Base-by-base conservation (phyloP, 2,329 filamentous ascomycete genomes). In the Fusarium domesticum region DNA sequence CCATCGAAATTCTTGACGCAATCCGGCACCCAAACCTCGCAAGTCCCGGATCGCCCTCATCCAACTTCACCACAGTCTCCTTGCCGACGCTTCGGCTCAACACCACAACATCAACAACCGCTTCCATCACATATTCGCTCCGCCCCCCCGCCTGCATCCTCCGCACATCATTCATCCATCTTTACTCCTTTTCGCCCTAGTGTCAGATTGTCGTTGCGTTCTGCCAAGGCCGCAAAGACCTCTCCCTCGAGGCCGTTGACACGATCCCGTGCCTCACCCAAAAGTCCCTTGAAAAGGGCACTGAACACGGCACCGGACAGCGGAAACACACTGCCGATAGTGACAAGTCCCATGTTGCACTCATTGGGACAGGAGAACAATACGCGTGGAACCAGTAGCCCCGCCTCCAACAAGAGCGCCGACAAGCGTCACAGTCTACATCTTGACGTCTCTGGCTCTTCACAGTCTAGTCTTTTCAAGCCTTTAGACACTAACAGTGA, bases 1-100 rank as follows among this genome's bases (percentile, higher is more conserved):
- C 92, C 92, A 10, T 96, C 92, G 23, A 95, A 93, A 66, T 92
- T 93, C 44, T 72, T 95, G 28, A 65, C 68, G 39, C 73, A 75
- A 51, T 65, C 71, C 35, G 66, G 66, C 35, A 77, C 76, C 1
- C 70, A 75, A 50, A 69, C 63, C 46, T 74, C 75, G 12, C 69
- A 75, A 30, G 69, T 64, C 45, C 72, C 74, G 12, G 69, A 76
- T 25, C 62, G 64, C 51, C 79, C 81, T 43, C 70, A 72, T 35
- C 64, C 64, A 39, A 58, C 61, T 18, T 69, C 68, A 35, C 76
- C 75, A 51, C 80, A 73, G 70, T 77, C 72, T 64, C 77, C 72
- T 64, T 77, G 65, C 67, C 74, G 70, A 55, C 63, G 66, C 58
- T 68, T 67, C 42, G 64, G 63, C 43, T 54, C 63, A 44, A 70